Conservation (phyloP, 208 protist species). For the Leishmania tarentolae region DNA sequence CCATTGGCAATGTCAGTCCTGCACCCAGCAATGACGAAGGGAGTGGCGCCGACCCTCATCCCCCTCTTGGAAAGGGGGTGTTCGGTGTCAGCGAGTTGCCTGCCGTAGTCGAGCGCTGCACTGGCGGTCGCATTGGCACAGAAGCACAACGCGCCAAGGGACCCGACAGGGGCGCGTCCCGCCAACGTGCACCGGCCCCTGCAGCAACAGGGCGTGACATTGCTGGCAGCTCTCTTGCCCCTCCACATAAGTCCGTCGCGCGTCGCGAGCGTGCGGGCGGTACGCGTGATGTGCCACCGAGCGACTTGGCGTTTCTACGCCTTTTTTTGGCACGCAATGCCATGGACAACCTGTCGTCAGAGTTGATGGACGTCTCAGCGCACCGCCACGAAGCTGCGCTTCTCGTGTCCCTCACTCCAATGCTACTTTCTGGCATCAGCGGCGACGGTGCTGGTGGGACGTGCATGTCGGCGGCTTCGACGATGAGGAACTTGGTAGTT, state of each 20-base stretch:
- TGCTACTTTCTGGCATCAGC: conserved; percentile 52
- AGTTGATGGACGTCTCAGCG: conserved; percentile 25
- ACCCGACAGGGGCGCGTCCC: not conserved
- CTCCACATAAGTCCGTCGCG: not conserved
- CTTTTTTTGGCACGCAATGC: conserved; percentile 30
- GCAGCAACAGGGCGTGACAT: not conserved
- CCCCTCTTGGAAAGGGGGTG: not conserved
- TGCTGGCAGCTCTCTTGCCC: not conserved
- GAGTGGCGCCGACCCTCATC: not conserved
- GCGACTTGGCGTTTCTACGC: conserved; percentile 30
- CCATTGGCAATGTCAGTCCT: not conserved
- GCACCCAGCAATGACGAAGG: not conserved
- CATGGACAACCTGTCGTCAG: conserved; percentile 31
- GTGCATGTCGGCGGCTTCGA: not conserved
- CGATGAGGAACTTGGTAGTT: conserved; percentile 16
- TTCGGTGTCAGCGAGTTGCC: not conserved
- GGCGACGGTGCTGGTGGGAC: conserved; percentile 11
- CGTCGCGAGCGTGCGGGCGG: not conserved
- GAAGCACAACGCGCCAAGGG: not conserved
- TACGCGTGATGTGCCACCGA: not conserved
- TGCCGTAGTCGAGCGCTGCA: conserved; percentile 29
- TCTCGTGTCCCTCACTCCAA: conserved; percentile 73
- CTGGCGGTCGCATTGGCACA: conserved; percentile 6
- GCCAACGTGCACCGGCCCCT: not conserved
- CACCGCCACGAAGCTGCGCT: conserved; percentile 52